These are phyloP conservation scores for Golubevia pallescens DNA, from an alignment of 1,284 basidiomycete species.

Conservation along the genomic window DNA sequence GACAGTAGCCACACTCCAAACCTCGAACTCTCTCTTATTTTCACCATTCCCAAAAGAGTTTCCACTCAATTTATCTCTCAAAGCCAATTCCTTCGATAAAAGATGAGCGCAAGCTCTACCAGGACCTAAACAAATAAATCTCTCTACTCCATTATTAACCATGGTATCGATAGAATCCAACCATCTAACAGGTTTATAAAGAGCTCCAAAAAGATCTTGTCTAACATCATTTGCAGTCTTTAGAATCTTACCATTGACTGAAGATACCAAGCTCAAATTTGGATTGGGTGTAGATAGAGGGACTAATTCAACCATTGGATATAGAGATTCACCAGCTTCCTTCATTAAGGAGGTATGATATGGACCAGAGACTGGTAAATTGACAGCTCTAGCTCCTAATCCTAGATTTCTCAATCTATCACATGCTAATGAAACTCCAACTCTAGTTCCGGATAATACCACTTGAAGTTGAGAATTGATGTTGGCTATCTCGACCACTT, in stretches of 20 bases:
- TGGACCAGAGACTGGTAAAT: constrained; percentile 56
- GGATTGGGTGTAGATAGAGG: constrained; percentile 20
- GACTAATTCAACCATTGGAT: constrained; percentile 33
- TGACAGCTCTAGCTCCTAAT: constrained; percentile 58
- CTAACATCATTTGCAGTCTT: constrained; percentile 24
- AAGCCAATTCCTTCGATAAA: constrained; percentile 54
- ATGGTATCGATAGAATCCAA: constrained; percentile 39
- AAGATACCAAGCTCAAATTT: constrained; percentile 34
- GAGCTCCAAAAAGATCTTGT: constrained; percentile 32
- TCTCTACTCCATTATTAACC: constrained; percentile 38
- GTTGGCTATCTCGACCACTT: constrained; percentile 59
- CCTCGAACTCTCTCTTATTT: constrained; percentile 29
- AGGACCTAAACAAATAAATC: constrained; percentile 59
- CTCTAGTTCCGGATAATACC: constrained; percentile 49
- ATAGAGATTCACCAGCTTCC: constrained; percentile 34
- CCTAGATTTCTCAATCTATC: constrained; percentile 41
- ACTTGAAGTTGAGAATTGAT: constrained; percentile 58
- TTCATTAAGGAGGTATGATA: constrained; percentile 54
- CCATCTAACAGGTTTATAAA: constrained; percentile 49
- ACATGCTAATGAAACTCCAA: constrained; percentile 55
- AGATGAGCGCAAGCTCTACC: constrained; percentile 57
- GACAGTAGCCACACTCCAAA: constrained; percentile 47
- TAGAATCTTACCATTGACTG: constrained; percentile 30
- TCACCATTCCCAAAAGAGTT: background rate
- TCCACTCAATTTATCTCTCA: constrained; percentile 2